Conservation (phyloP, 352 stramenopile genomes). For the Phytopythium vexans region DNA sequence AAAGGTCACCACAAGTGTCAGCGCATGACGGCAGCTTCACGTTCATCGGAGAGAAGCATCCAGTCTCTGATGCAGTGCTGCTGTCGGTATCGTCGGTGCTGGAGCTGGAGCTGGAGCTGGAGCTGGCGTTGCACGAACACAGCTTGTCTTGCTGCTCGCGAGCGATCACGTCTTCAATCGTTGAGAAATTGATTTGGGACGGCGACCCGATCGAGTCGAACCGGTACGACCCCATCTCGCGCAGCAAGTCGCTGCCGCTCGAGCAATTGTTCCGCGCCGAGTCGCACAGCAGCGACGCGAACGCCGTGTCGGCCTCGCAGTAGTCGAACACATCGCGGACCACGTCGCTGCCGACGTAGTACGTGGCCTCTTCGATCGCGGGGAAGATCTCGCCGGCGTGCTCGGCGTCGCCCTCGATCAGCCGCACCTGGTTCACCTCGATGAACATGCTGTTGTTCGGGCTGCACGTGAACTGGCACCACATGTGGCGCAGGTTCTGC, state of each 20-base stretch:
- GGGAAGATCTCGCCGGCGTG: slow-evolving; percentile 56
- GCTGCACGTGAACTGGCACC: slow-evolving; percentile 79
- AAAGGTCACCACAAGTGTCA: slow-evolving; percentile 62
- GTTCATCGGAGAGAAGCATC: slow-evolving; percentile 54
- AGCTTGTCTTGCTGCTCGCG: slow-evolving; percentile 41
- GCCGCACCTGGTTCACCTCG: slow-evolving; percentile 59
- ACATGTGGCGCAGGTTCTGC: slow-evolving; percentile 73
- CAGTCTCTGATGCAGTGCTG: slow-evolving; percentile 17
- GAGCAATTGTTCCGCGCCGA: slow-evolving; percentile 48
- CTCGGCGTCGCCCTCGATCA: slow-evolving; percentile 47
- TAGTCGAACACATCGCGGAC: slow-evolving; percentile 75
- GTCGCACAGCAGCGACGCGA: slow-evolving; percentile 46
- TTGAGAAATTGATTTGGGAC: slow-evolving; percentile 68
- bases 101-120: neutral
- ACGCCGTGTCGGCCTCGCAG: slow-evolving; percentile 49
- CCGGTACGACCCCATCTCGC: slow-evolving; percentile 63
- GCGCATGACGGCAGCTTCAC: slow-evolving; percentile 42
- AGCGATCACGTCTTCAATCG: slow-evolving; percentile 41
- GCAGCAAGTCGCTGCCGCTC: slow-evolving; percentile 44
- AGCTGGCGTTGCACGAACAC: slow-evolving; percentile 31
- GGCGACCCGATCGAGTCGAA: slow-evolving; percentile 62
- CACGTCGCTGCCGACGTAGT: slow-evolving; percentile 63
- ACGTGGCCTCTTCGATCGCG: slow-evolving; percentile 63
- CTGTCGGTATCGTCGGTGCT: slow-evolving; percentile 7
- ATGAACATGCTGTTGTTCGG: slow-evolving; percentile 79